Evolutionary conservation across 176 grass and related monocot genomes (phyloP).

Genomic region (Musa schizocarpa): DNA sequence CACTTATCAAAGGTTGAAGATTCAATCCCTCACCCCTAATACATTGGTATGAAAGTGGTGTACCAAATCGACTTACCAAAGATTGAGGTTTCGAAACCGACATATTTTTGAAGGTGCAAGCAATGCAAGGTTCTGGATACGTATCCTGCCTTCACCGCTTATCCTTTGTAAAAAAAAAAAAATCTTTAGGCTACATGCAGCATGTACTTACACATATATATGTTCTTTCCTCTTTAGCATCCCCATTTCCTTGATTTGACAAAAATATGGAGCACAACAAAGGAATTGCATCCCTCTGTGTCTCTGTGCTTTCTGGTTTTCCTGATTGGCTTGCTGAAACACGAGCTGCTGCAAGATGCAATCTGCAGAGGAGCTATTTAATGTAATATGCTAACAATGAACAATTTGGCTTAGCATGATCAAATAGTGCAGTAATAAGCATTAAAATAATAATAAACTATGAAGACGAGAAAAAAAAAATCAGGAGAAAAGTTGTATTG

Average conservation of each 20-base stretch:
- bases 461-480: neutral
- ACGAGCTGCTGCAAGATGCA: constrained; percentile 64
- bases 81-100: too few species aligned
- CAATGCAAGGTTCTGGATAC: too few species aligned
- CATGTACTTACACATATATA: constrained; percentile 41
- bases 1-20: too few species aligned
- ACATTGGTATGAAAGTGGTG: too few species aligned
- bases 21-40: too few species aligned
- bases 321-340: constrained; percentile 48
- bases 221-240: constrained; percentile 40
- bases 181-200: neutral
- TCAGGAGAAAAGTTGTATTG: neutral
- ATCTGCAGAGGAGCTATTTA: constrained; percentile 35
- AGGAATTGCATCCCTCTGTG: constrained; percentile 73
- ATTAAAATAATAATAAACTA: constrained; percentile 9
- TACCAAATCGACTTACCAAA: too few species aligned
- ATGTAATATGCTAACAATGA: neutral
- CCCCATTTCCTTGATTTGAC: constrained; percentile 61
- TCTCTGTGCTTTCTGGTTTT: constrained; percentile 31
- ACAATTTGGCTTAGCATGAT: neutral
- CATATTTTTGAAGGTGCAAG: too few species aligned
- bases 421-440: neutral
- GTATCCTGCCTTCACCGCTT: too few species aligned
- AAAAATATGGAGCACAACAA: constrained; percentile 94
- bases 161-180: too few species aligned